Evolutionary conservation across 768 basidiomycete genomes (phyloP), one percentile per base, ranked within the genome.

Genomic region (Sarcodon aspratus): DNA sequence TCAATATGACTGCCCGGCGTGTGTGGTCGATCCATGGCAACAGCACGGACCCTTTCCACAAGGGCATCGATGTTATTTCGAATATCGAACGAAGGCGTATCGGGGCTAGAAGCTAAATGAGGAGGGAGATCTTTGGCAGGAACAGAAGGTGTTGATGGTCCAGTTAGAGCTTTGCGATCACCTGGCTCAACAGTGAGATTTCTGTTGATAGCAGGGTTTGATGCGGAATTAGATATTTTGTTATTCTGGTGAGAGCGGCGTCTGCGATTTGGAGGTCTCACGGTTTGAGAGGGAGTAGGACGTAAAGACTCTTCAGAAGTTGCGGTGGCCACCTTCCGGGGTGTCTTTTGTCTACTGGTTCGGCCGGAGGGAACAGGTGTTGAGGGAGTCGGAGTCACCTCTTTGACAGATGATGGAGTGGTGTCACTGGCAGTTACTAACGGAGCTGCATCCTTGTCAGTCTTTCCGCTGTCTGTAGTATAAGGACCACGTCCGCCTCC

Each of bases 1-100:
- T 91, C 87, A 50, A 90, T 83, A 54, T 90, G 86, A 50, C 79
- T 85, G 33, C 80, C 82, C 11, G 84, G 84, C 1, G 84, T 83
- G 12, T 75, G 66, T 10, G 85, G 80, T 40, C 83, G 68, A 36
- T 64, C 79, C 78, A 87, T 85, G 8, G 84, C 83, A 7, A 79
- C 77, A 8, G 84, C 79, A 44, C 85, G 69, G 9, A 85, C 80
- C 46, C 78, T 82, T 59, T 89, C 84, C 11, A 88, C 85, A 9
- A 87, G 69, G n/a, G 79, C 78, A 59, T 87, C 80, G 46, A 89
- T 79, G 53, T 84, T 75, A 45, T 75, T 72, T 43, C 74, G 74
- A 59, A 80, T 69, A 51, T 78, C 79, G 48, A 68, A 66, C 2
- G 67, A 51, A 1, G 60, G 54, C 12, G 63, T 62, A 10, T 67